Percentiles rank a stretch among this genome's conserved stretches.
These are phyloP conservation scores for Dendrocalamus sinicus DNA, from an alignment of 176 grass and related monocot species.

Conservation along the genomic window DNA sequence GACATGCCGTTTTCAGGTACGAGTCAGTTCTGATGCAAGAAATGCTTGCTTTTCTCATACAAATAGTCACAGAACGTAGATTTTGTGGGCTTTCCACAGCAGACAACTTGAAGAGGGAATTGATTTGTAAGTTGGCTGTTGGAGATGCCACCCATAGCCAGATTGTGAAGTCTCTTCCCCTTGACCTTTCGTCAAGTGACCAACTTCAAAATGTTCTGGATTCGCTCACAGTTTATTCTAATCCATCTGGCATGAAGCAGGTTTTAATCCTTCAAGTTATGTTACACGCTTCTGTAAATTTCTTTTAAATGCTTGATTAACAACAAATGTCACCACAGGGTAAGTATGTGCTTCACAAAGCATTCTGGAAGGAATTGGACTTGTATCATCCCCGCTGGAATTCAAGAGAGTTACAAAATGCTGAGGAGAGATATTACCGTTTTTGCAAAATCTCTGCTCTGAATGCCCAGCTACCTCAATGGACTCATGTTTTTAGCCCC, in stretches of 20 bases:
- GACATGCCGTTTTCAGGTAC: slow-evolving; percentile 60
- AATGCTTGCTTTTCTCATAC: slow-evolving; percentile 92
- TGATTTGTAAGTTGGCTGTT: slow-evolving; percentile 81
- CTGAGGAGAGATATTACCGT: slow-evolving; percentile 96
- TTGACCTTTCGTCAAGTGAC: slow-evolving; percentile 70
- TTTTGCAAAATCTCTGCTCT: slow-evolving; percentile 89
- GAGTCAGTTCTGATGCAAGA: slow-evolving; percentile 89
- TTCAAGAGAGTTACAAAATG: slow-evolving; percentile 88
- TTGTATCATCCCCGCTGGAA: slow-evolving; percentile 98
- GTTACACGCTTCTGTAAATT: slow-evolving; percentile 7
- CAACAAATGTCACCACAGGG: slow-evolving; percentile 53
- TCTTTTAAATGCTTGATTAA: slow-evolving; percentile 28
- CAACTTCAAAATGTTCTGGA: slow-evolving; percentile 90
- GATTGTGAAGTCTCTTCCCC: slow-evolving; percentile 86
- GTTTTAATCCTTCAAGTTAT: slow-evolving; percentile 49
- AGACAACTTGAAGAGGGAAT: slow-evolving; percentile 90
- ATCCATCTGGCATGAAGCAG: slow-evolving; percentile 99
- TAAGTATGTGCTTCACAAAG: slow-evolving; percentile 80
- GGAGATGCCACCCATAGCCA: slow-evolving; percentile 94
- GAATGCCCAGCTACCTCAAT: slow-evolving; percentile 85
- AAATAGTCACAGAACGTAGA: slow-evolving; percentile 89
- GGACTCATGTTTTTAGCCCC: slow-evolving; percentile 71
- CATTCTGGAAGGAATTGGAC: slow-evolving; percentile 94
- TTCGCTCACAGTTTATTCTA: slow-evolving; percentile 84
- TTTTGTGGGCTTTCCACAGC: slow-evolving; percentile 89